These are phyloP conservation scores for Amanita brunnescens DNA, from an alignment of 768 basidiomycete species.

Conservation along the genomic window DNA sequence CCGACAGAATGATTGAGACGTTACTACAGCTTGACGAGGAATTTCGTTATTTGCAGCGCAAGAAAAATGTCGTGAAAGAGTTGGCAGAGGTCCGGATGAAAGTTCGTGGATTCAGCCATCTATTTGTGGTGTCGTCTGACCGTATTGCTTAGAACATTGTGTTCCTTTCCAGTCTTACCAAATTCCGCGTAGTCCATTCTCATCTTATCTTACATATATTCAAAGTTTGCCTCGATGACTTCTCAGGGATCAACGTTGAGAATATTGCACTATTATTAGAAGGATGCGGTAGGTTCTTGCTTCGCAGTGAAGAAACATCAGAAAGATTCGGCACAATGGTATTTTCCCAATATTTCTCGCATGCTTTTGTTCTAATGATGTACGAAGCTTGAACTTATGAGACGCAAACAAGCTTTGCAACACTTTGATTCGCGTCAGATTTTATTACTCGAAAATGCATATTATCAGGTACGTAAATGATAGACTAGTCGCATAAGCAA, in stretches of 20 bases:
- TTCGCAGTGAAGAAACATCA: slow-evolving; percentile 81
- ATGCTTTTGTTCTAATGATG: slow-evolving; percentile 3
- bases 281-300: slow-evolving; percentile 86
- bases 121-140: not conserved
- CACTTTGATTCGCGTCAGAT: slow-evolving; percentile 90
- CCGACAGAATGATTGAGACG: slow-evolving; percentile 3
- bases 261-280: slow-evolving; percentile 88
- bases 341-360: slow-evolving; percentile 9
- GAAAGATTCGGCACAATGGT: slow-evolving; percentile 89
- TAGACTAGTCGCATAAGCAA: not conserved
- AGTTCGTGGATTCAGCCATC: slow-evolving; percentile 30
- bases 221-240: slow-evolving; percentile 96
- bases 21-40: slow-evolving; percentile 82
- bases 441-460: slow-evolving; percentile 92
- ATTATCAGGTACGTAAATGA: slow-evolving; percentile 67
- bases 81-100: slow-evolving; percentile 78
- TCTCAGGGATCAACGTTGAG: slow-evolving; percentile 87
- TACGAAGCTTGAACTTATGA: slow-evolving; percentile 81
- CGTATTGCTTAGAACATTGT: slow-evolving; percentile 60
- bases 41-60: slow-evolving; percentile 89
- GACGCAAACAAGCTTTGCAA: slow-evolving; percentile 86
- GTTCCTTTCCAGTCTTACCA: slow-evolving; percentile 89
- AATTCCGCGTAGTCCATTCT: slow-evolving; percentile 84
- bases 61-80: slow-evolving; percentile 89
- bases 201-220: slow-evolving; percentile 93